phyloP scores from a whole-genome alignment of 306 rosid genomes.

The Purshia tridentata region DNA sequence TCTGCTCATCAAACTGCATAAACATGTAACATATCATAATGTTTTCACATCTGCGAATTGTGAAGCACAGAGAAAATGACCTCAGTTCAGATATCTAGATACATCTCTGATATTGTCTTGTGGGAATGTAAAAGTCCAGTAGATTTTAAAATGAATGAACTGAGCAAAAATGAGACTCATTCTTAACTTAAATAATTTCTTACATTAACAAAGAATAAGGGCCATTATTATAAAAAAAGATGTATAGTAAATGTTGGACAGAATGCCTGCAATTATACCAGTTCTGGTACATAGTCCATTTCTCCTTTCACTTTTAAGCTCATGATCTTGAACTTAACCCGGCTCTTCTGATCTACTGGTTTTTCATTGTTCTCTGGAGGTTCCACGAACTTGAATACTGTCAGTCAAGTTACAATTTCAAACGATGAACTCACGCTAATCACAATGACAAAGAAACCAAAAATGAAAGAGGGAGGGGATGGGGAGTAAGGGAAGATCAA shows the following conservation, averaged over 20 bases:
- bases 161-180: background rate
- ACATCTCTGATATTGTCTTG: background rate
- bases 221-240: background rate
- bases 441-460: conserved; percentile 1
- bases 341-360: conserved; percentile 67
- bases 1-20: conserved; percentile 88
- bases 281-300: conserved; percentile 82
- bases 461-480: background rate
- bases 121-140: background rate
- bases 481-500: conserved; percentile 9
- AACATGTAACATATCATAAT: conserved; percentile 15
- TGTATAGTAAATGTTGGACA: background rate
- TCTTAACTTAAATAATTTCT: background rate
- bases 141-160: conserved; percentile 1
- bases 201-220: background rate
- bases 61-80: conserved; percentile 9
- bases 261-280: conserved; percentile 50
- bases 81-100: background rate
- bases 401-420: conserved; percentile 27
- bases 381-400: conserved; percentile 95
- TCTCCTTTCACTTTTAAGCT: conserved; percentile 85
- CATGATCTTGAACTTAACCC: conserved; percentile 91
- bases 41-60: conserved; percentile 12
- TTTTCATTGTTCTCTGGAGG: conserved; percentile 82
- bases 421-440: conserved; percentile 18